Conservation (phyloP, 345 rosid genomes). For the Hypericum androsaemum region DNA sequence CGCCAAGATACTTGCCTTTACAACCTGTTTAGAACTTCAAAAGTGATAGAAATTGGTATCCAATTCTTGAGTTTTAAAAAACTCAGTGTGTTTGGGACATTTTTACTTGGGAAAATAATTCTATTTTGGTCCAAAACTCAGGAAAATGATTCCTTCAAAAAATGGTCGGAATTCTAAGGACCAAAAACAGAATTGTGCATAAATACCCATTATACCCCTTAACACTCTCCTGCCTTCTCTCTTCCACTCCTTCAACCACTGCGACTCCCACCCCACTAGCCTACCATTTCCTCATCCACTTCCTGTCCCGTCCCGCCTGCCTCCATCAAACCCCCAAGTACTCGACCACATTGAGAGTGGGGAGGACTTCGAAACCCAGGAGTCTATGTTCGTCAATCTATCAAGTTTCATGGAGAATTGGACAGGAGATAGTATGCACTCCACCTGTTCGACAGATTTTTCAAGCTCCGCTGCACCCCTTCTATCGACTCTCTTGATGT, state of each 20-base stretch:
- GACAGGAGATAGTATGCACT: conserved; percentile 33
- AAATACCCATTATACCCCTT: too few species aligned
- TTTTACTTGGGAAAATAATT: too few species aligned
- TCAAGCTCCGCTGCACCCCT: conserved; percentile 64
- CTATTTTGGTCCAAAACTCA: too few species aligned
- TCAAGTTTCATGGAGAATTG: conserved; percentile 30
- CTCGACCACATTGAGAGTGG: conserved; percentile 37
- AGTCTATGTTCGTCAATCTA: conserved; percentile 40
- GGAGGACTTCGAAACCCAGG: conserved; percentile 54
- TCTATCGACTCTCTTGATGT: conserved; percentile 54
- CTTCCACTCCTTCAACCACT: conserved; percentile 31
- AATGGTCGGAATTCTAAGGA: too few species aligned
- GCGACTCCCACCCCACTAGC: conserved; percentile 43
- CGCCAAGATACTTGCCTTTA: too few species aligned
- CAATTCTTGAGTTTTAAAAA: too few species aligned
- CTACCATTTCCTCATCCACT: conserved; percentile 46
- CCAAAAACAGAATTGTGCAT: too few species aligned
- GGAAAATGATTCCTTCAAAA: too few species aligned
- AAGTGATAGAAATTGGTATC: too few species aligned
- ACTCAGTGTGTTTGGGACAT: too few species aligned
- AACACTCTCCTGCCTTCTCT: conserved; percentile 30
- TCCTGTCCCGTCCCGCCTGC: conserved; percentile 35
- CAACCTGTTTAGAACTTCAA: too few species aligned
- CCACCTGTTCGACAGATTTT: conserved; percentile 41
- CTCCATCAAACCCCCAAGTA: conserved; percentile 31